Evolutionary conservation across 306 rosid genomes (phyloP).

Genomic region (Carpinus fangiana): DNA sequence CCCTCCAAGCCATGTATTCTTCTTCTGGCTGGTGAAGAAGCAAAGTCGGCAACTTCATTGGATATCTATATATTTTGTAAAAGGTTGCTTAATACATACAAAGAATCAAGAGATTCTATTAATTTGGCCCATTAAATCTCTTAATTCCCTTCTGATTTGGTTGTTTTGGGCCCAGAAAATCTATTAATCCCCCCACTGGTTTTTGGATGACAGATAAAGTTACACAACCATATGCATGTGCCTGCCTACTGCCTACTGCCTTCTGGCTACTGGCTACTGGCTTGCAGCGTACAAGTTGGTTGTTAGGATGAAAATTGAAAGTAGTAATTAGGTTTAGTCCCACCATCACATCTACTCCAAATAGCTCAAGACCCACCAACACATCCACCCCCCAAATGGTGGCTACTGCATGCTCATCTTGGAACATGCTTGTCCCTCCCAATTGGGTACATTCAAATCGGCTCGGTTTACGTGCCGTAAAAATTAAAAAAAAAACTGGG

Average conservation of each 20-base stretch:
- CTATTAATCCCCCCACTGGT: conserved; percentile 21
- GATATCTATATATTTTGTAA: background rate
- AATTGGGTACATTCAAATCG: too few species aligned
- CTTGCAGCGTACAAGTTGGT: conserved; percentile 42
- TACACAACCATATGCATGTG: conserved; percentile 44
- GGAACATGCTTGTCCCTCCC: background rate
- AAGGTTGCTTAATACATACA: conserved; percentile 16
- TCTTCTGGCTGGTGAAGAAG: conserved; percentile 2
- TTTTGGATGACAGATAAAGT: conserved; percentile 13
- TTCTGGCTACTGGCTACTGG: conserved; percentile 34
- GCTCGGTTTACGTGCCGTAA: too few species aligned
- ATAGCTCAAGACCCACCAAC: conserved; percentile 38
- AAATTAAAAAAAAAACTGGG: too few species aligned
- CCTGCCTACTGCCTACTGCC: conserved; percentile 28
- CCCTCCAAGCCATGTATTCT: conserved; percentile 4
- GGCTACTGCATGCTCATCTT: background rate
- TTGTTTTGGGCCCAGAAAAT: conserved; percentile 55
- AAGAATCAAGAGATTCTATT: conserved; percentile 34
- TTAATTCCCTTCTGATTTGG: conserved; percentile 22
- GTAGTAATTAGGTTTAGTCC: conserved; percentile 35
- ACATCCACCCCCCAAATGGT: conserved; percentile 27
- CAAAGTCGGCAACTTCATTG: conserved; percentile 28
- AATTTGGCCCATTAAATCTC: conserved; percentile 48
- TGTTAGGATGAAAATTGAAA: conserved; percentile 35
- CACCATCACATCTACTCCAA: conserved; percentile 43